Evolutionary conservation across 768 basidiomycete genomes (phyloP).

Genomic region (Neoboletus brunneissimus): DNA sequence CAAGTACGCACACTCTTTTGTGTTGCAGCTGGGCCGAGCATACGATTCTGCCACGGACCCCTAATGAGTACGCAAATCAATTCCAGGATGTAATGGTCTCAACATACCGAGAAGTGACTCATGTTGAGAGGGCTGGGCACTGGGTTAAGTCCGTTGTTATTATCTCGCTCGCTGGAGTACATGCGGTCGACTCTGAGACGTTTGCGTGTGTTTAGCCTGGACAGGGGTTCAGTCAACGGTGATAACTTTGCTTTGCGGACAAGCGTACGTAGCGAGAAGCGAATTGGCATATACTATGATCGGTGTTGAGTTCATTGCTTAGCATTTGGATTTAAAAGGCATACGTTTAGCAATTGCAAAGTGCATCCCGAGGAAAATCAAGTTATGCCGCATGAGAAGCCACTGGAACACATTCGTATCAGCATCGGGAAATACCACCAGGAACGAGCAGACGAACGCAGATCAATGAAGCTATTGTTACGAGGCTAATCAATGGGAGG

Average conservation of each 20-base stretch:
- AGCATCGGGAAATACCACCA: not conserved
- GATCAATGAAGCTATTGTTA: slow-evolving; percentile 33
- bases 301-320: not conserved
- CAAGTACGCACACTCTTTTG: slow-evolving; percentile 22
- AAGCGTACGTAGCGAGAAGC: slow-evolving; percentile 33
- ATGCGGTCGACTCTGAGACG: slow-evolving; percentile 26
- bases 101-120: slow-evolving; percentile 26
- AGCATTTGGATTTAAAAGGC: not conserved
- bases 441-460: slow-evolving; percentile 22
- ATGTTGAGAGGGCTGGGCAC: slow-evolving; percentile 18
- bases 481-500: slow-evolving; percentile 16
- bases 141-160: slow-evolving; percentile 6
- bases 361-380: slow-evolving; percentile 37
- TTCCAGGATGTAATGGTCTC: too few relatives aligned
- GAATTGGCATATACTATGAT: slow-evolving; percentile 33
- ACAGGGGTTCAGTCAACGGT: not conserved
- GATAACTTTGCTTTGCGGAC: not conserved
- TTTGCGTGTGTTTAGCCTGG: slow-evolving; percentile 32
- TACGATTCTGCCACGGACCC: slow-evolving; percentile 17
- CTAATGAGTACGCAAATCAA: not conserved
- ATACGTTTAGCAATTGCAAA: slow-evolving; percentile 34
- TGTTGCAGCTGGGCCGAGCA: slow-evolving; percentile 18
- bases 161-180: slow-evolving; percentile 29
- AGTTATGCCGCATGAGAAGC: slow-evolving; percentile 34
- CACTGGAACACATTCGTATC: slow-evolving; percentile 16